Conservation (phyloP, 345 rosid species). For the Garcia nutans region DNA sequence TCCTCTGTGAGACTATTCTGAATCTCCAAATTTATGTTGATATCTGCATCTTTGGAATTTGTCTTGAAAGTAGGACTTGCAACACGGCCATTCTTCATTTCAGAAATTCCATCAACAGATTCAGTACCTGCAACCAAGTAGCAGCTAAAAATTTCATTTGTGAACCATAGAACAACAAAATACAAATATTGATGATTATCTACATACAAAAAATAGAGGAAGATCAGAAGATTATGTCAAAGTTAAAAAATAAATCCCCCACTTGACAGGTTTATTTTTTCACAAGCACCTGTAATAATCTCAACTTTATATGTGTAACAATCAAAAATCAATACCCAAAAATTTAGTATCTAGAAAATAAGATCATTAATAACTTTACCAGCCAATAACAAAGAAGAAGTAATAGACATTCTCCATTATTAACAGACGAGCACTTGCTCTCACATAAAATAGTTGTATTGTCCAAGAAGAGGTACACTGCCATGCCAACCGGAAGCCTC, state of each 20-base stretch:
- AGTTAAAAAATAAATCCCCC: not conserved
- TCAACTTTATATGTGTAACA: not conserved
- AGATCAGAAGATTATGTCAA: not conserved
- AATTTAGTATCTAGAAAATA: not conserved
- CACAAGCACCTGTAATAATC: not conserved
- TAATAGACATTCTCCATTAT: not conserved
- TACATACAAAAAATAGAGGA: not conserved
- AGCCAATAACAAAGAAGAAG: not conserved
- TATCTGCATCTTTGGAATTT: conserved; percentile 6
- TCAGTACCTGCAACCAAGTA: conserved; percentile 45
- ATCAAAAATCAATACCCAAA: not conserved
- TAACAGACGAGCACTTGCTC: no score
- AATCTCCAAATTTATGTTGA: conserved; percentile 22
- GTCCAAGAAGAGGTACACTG: not conserved
- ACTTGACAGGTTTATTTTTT: not conserved
- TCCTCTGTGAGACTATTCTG: conserved; percentile 21
- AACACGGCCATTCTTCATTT: conserved; percentile 26
- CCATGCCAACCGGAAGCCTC: not conserved
- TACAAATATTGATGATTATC: not conserved
- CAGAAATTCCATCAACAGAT: conserved; percentile 29
- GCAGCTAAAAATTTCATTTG: conserved; percentile 8
- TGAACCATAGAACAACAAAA: not conserved
- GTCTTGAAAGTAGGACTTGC: conserved; percentile 21
- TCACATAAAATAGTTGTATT: not conserved
- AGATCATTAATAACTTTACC: not conserved